phyloP scores from a whole-genome alignment of 2,329 filamentous ascomycete genomes.

The Aspergillus floridensis region DNA sequence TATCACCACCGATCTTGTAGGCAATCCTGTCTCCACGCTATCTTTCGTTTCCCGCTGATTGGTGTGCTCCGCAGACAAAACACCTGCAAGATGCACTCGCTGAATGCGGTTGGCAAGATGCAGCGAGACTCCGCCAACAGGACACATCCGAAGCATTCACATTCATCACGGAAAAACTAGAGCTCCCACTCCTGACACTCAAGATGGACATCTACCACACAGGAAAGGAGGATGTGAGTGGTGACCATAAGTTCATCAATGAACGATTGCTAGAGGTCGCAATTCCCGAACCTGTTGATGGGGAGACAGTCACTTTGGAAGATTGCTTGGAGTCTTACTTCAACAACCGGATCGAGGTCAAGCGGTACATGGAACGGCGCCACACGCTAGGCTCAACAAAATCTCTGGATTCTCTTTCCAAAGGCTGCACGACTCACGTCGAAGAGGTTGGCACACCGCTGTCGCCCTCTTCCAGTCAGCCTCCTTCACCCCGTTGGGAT shows the following conservation, averaged over 20 bases:
- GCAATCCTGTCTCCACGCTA: constrained; percentile 5
- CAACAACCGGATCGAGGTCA: constrained; percentile 88
- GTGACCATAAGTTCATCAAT: constrained; percentile 93
- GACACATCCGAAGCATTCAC: constrained; percentile 95
- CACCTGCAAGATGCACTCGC: constrained; percentile 78
- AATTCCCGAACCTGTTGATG: constrained; percentile 66
- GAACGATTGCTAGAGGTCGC: constrained; percentile 88
- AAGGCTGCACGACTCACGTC: constrained; percentile 40
- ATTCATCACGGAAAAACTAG: constrained; percentile 86
- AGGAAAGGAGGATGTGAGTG: constrained; percentile 74
- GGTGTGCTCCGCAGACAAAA: constrained; percentile 59
- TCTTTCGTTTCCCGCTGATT: constrained; percentile 1
- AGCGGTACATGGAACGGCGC: constrained; percentile 66
- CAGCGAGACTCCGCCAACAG: constrained; percentile 74
- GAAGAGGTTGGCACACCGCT: constrained; percentile 45
- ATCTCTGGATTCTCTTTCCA: constrained; percentile 37
- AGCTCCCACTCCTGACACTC: constrained; percentile 80
- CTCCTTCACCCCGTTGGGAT: constrained; percentile 21
- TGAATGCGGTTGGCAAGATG: constrained; percentile 85
- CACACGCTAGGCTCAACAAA: constrained; percentile 53
- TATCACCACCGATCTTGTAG: constrained; percentile 79
- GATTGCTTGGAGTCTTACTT: constrained; percentile 93
- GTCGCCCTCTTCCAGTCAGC: constrained; percentile 31
- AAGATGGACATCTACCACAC: constrained; percentile 95
- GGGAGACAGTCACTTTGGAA: constrained; percentile 73